Percentiles rank a stretch among this genome's conserved stretches.
These are phyloP conservation scores for Phylloporus sp. DNA, from an alignment of 768 basidiomycete genomes.

Conservation along the genomic window DNA sequence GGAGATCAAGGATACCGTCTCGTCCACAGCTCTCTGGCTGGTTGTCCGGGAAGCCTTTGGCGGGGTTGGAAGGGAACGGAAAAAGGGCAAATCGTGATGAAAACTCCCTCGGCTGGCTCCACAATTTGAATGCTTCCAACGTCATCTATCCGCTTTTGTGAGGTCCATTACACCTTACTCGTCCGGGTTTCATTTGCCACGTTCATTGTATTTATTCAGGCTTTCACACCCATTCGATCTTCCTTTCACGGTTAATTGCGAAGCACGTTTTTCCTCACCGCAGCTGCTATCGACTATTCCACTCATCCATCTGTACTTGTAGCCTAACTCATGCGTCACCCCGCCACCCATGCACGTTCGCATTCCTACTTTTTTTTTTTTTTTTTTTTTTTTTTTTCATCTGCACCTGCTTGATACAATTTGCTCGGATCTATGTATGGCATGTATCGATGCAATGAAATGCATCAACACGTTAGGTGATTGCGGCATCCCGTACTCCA, in stretches of 20 bases:
- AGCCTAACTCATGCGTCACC: conserved; percentile 9
- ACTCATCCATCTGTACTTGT: conserved; percentile 24
- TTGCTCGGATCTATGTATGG: conserved; percentile 22
- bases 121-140: background rate
- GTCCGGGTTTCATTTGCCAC: conserved; percentile 4
- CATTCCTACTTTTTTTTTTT: background rate
- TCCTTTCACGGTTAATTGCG: background rate
- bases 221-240: conserved; percentile 9
- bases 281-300: conserved; percentile 4
- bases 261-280: background rate
- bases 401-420: conserved; percentile 1
- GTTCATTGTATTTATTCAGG: conserved; percentile 16
- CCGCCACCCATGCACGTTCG: conserved; percentile 9
- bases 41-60: conserved; percentile 92
- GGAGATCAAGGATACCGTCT: conserved; percentile 91
- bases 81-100: conserved; percentile 67
- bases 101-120: background rate
- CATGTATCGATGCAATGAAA: conserved; percentile 12
- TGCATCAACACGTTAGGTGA: conserved; percentile 3
- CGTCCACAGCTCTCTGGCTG: conserved; percentile 85
- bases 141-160: conserved; percentile 17
- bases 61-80: conserved; percentile 73
- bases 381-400: background rate
- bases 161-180: conserved; percentile 7
- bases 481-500: background rate